Conservation (phyloP, 768 basidiomycete genomes). For the Lactifluus subvellereus region DNA sequence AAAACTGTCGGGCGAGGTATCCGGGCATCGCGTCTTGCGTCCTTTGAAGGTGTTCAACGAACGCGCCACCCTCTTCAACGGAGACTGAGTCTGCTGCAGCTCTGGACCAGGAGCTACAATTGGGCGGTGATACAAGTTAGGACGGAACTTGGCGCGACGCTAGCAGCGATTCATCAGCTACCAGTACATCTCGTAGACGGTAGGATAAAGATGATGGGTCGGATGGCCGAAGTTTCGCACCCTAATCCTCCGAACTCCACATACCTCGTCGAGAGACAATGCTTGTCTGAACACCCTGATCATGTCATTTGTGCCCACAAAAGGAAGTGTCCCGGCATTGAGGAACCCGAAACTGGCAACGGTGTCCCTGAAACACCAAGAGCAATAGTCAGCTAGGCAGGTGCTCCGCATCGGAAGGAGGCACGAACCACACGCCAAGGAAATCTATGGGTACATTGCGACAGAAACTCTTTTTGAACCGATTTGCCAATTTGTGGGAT, state of each 20-base stretch:
- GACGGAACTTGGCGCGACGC: constrained; percentile 59
- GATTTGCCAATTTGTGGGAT: constrained; percentile 44
- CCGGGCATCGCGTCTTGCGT: neutral
- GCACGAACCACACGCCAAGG: constrained; percentile 63
- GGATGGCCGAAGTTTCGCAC: neutral
- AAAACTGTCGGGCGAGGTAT: neutral
- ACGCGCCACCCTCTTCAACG: neutral
- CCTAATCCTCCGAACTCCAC: constrained; percentile 15
- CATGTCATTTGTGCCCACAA: constrained; percentile 53
- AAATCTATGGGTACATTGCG: constrained; percentile 61
- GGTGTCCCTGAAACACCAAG: constrained; percentile 53
- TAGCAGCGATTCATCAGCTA: constrained; percentile 25
- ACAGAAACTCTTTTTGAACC: constrained; percentile 70
- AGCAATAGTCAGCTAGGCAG: neutral
- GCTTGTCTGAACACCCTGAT: constrained; percentile 75
- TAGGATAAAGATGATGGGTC: neutral
- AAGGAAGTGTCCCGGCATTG: constrained; percentile 53
- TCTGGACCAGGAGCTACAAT: too few relatives aligned
- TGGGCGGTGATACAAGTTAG: constrained; percentile 54
- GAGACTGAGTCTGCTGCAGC: constrained; percentile 24
- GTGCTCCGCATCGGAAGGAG: neutral
- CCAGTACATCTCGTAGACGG: neutral
- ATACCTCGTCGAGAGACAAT: constrained; percentile 68
- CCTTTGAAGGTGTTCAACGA: neutral
- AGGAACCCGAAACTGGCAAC: constrained; percentile 72